Percentiles rank a stretch among this genome's conserved stretches.
These are phyloP conservation scores for Naganishia friedmannii DNA, from an alignment of 768 basidiomycete species.

Conservation along the genomic window DNA sequence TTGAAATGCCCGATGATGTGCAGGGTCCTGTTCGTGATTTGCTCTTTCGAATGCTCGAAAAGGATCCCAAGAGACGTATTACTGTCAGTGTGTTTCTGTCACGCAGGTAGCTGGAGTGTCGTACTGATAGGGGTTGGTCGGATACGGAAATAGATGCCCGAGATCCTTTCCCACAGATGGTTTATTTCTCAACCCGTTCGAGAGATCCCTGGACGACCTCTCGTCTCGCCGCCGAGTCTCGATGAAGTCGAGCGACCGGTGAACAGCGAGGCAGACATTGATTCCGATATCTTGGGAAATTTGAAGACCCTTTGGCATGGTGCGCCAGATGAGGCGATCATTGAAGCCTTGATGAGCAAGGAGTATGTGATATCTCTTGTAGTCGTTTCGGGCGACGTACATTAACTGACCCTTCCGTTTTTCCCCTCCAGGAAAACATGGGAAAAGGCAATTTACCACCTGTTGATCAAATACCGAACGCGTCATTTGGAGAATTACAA, in stretches of 20 bases:
- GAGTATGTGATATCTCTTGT: slow-evolving; percentile 48
- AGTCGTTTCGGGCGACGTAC: no score
- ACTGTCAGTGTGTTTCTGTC: slow-evolving; percentile 53
- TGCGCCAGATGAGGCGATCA: slow-evolving; percentile 69
- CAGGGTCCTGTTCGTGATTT: slow-evolving; percentile 71
- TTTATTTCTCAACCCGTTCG: slow-evolving; percentile 58
- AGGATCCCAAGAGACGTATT: slow-evolving; percentile 70
- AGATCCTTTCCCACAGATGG: slow-evolving; percentile 78
- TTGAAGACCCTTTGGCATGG: slow-evolving; percentile 88
- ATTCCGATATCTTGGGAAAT: slow-evolving; percentile 84
- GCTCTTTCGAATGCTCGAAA: slow-evolving; percentile 74
- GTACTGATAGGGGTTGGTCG: background rate
- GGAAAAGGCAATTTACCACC: slow-evolving; percentile 93
- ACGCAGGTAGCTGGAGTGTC: background rate
- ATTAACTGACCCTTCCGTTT: background rate
- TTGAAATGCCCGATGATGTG: slow-evolving; percentile 70
- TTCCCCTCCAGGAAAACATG: slow-evolving; percentile 64
- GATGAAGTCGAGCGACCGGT: slow-evolving; percentile 70
- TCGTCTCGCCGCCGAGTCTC: slow-evolving; percentile 60
- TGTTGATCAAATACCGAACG: slow-evolving; percentile 78
- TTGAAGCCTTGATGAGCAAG: slow-evolving; percentile 61
- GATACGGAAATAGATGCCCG: slow-evolving; percentile 59
- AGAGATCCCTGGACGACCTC: slow-evolving; percentile 47
- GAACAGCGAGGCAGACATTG: slow-evolving; percentile 64
- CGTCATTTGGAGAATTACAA: slow-evolving; percentile 69